Conservation (phyloP, 2,329 filamentous ascomycete genomes). For the Mycosphaerelloides madeirae region DNA sequence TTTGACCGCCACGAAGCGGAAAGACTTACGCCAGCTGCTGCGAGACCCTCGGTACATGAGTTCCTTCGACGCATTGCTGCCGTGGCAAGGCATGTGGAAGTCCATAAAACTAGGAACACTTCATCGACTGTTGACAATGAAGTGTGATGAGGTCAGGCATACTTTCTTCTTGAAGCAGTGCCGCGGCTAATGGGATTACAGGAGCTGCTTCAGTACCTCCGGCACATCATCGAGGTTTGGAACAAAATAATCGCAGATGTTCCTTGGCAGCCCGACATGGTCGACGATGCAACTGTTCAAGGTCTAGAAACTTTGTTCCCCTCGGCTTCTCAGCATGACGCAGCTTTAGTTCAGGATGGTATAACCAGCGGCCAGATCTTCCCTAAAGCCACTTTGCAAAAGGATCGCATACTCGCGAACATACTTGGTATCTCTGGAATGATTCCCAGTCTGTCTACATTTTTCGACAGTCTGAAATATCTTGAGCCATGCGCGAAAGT, state of each 20-base stretch:
- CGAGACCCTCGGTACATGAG: conserved; percentile 6
- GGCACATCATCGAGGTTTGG: conserved; percentile 1
- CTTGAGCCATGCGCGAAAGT: conserved; percentile 18
- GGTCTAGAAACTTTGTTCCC: neutral
- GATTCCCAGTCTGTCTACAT: conserved; percentile 20
- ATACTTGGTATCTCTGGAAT: too few relatives aligned
- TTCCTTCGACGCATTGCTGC: conserved; percentile 16
- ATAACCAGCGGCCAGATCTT: too few relatives aligned
- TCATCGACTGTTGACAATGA: conserved; percentile 17
- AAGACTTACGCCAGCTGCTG: conserved; percentile 9
- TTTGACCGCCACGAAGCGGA: neutral
- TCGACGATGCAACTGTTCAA: conserved; percentile 3
- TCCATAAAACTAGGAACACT: conserved; percentile 16
- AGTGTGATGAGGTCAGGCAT: conserved; percentile 18
- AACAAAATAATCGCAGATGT: neutral
- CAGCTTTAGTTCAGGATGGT: neutral
- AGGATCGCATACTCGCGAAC: too few relatives aligned
- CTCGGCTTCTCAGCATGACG: neutral
- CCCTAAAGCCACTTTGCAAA: too few relatives aligned
- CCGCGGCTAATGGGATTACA: neutral
- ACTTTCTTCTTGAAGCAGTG: neutral
- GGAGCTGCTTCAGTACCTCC: conserved; percentile 3
- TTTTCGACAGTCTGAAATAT: conserved; percentile 25
- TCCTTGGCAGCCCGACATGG: neutral
- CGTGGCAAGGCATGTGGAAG: conserved; percentile 17